Conservation (phyloP, 257 asterid species). For the Solanum etuberosum region DNA sequence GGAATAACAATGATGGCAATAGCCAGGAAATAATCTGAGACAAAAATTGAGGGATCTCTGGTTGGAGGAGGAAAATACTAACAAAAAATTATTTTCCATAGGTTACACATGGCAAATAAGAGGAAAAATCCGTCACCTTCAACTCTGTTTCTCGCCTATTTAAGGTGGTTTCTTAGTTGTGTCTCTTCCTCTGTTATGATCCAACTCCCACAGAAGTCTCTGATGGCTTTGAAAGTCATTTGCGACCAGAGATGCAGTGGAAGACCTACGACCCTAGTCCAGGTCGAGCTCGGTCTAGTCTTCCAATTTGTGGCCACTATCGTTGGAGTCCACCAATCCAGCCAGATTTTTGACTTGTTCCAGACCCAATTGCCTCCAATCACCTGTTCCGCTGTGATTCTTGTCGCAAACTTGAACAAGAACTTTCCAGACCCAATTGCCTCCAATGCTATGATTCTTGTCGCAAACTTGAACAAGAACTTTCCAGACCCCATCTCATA, state of each 20-base stretch:
- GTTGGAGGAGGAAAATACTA: neutral
- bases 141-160: neutral
- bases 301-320: neutral
- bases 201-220: neutral
- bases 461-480: neutral
- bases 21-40: neutral
- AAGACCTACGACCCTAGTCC: neutral
- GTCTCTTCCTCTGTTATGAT: neutral
- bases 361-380: neutral
- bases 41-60: neutral
- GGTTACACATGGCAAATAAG: neutral
- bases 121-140: neutral
- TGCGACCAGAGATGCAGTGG: neutral
- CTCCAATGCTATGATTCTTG: neutral
- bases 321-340: neutral
- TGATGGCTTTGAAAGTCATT: neutral
- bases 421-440: neutral
- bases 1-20: neutral
- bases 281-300: neutral
- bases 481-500: neutral
- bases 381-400: neutral
- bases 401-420: neutral
- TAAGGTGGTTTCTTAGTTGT: neutral
- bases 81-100: neutral
- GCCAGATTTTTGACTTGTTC: neutral